phyloP scores from a whole-genome alignment of 2,329 filamentous ascomycete genomes.

The Hypoxylon sp. region DNA sequence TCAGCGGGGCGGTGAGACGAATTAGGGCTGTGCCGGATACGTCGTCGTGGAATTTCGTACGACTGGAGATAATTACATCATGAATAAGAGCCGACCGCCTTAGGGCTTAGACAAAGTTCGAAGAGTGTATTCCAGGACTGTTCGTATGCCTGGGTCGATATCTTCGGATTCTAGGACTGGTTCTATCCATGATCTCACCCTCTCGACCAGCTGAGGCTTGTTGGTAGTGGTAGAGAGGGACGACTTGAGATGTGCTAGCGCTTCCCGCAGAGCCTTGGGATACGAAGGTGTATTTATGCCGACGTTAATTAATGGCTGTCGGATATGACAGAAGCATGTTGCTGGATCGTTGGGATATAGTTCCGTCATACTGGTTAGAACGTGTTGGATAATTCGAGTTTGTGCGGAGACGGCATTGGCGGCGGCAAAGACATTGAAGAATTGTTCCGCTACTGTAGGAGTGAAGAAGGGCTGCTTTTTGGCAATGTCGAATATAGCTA shows the following conservation, averaged over 20 bases:
- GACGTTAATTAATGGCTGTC: constrained; percentile 77
- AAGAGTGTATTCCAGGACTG: constrained; percentile 68
- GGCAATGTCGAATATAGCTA: constrained; percentile 90
- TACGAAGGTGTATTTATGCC: constrained; percentile 77
- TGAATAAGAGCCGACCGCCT: constrained; percentile 23
- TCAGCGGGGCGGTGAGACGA: constrained; percentile 51
- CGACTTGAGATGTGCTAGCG: constrained; percentile 73
- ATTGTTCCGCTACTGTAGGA: constrained; percentile 76
- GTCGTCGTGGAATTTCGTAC: neutral
- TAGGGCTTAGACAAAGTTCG: constrained; percentile 49
- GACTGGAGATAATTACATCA: neutral
- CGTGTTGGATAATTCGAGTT: constrained; percentile 78
- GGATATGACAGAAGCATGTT: constrained; percentile 79
- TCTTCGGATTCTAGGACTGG: constrained; percentile 63
- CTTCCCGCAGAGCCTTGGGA: constrained; percentile 76
- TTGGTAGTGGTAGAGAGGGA: constrained; percentile 63
- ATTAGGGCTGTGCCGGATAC: constrained; percentile 20
- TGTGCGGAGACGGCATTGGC: constrained; percentile 78
- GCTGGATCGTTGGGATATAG: constrained; percentile 72
- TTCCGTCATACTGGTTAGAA: constrained; percentile 75
- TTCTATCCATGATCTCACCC: constrained; percentile 69
- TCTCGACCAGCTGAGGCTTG: constrained; percentile 62
- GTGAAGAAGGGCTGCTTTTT: constrained; percentile 82
- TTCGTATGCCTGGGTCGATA: constrained; percentile 69
- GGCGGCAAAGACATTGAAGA: constrained; percentile 83